These are phyloP conservation scores for Cladosporium sp. DNA, from an alignment of 2,329 filamentous ascomycete species.

Conservation along the genomic window DNA sequence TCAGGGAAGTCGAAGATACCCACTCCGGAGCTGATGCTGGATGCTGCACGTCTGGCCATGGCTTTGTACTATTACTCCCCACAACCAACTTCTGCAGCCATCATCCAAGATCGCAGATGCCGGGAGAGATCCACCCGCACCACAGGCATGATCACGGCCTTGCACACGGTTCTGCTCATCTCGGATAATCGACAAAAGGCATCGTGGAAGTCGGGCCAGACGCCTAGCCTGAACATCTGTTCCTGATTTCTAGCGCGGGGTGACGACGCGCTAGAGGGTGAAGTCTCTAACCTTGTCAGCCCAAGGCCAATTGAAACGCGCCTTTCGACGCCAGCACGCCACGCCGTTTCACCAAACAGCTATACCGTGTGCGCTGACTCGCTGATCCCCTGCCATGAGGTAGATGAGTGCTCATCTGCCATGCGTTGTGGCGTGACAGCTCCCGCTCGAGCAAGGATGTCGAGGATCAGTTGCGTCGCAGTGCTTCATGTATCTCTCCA, in stretches of 20 bases:
- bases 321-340: neutral
- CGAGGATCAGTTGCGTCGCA: slow-evolving; percentile 10
- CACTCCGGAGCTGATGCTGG: neutral
- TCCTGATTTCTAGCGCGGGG: slow-evolving; percentile 20
- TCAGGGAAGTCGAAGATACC: neutral
- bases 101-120: slow-evolving; percentile 1
- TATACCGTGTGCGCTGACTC: slow-evolving; percentile 11
- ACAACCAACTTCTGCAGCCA: slow-evolving; percentile 7
- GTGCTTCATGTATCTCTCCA: neutral
- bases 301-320: slow-evolving; percentile 16
- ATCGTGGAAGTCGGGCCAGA: slow-evolving; percentile 17
- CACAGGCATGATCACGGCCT: slow-evolving; percentile 4
- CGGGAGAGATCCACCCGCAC: neutral
- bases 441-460: slow-evolving; percentile 4
- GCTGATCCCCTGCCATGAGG: slow-evolving; percentile 1
- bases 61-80: slow-evolving; percentile 8
- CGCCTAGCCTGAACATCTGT: slow-evolving; percentile 5
- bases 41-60: slow-evolving; percentile 6
- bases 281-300: neutral
- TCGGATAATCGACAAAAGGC: slow-evolving; percentile 13
- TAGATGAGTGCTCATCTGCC: slow-evolving; percentile 8
- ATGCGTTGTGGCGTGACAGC: slow-evolving; percentile 19
- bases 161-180: slow-evolving; percentile 17
- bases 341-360: slow-evolving; percentile 19
- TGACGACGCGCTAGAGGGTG: neutral